These are phyloP conservation scores for Rubia yunnanensis DNA, from an alignment of 257 asterid species.

Conservation along the genomic window DNA sequence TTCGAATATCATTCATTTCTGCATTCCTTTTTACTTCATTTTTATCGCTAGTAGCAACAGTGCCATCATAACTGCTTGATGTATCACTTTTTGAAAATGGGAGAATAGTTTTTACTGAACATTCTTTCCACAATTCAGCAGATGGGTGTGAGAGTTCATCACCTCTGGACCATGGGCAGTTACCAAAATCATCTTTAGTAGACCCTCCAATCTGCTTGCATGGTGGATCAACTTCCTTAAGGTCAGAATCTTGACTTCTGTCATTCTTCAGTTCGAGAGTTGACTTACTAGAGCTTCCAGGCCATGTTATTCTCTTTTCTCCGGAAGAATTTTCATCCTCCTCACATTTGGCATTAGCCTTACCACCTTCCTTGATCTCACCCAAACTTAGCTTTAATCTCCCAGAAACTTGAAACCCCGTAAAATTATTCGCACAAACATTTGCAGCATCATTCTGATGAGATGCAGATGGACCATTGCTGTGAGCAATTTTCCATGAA, in stretches of 20 bases:
- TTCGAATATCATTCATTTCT: constrained; percentile 41
- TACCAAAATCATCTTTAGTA: constrained; percentile 35
- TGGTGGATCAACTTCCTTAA: constrained; percentile 42
- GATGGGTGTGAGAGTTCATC: constrained; percentile 37
- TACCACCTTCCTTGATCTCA: constrained; percentile 37
- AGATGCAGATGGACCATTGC: constrained; percentile 38
- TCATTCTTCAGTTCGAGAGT: constrained; percentile 24
- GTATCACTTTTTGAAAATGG: constrained; percentile 51
- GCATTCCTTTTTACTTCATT: constrained; percentile 55
- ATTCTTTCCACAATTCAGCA: constrained; percentile 48
- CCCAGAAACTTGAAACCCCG: constrained; percentile 50
- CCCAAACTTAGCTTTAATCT: constrained; percentile 30
- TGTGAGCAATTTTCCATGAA: constrained; percentile 44
- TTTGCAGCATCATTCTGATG: constrained; percentile 38
- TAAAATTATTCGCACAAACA: constrained; percentile 27
- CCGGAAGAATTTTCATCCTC: constrained; percentile 34
- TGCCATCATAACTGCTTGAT: constrained; percentile 50
- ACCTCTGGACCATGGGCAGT: constrained; percentile 44
- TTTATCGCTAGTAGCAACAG: constrained; percentile 31
- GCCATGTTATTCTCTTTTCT: constrained; percentile 51
- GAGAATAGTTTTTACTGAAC: constrained; percentile 60
- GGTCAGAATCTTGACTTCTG: constrained; percentile 37
- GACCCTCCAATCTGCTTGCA: constrained; percentile 26
- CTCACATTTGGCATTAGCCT: constrained; percentile 30
- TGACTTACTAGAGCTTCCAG: constrained; percentile 41